Evolutionary conservation across 2,329 filamentous ascomycete genomes (phyloP).

Genomic region (Calonectria hawksworthii): DNA sequence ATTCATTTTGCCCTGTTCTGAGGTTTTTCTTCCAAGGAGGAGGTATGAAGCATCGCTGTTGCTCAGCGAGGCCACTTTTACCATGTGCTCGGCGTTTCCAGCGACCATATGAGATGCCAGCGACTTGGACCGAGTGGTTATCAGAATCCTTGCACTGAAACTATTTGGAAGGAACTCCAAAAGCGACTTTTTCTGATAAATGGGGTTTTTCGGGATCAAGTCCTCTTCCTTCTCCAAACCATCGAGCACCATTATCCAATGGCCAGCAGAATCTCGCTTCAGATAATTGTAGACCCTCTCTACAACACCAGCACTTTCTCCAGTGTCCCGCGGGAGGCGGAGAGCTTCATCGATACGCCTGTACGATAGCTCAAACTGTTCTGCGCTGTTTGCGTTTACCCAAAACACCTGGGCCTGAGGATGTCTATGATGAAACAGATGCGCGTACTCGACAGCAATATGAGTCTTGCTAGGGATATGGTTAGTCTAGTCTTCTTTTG

Average conservation of each 20-base stretch:
- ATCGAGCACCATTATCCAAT: constrained; percentile 27
- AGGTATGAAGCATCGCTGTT: constrained; percentile 16
- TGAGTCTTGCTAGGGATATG: constrained; percentile 11
- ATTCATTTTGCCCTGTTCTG: neutral
- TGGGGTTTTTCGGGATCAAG: neutral
- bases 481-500: neutral
- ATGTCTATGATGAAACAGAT: neutral
- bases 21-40: constrained; percentile 4
- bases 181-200: constrained; percentile 5
- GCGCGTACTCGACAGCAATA: constrained; percentile 25
- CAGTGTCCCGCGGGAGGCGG: neutral
- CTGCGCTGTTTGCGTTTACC: constrained; percentile 20
- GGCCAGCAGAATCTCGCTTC: neutral
- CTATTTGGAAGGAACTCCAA: constrained; percentile 18
- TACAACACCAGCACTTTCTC: neutral
- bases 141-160: constrained; percentile 5
- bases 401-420: constrained; percentile 18
- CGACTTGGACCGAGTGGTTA: constrained; percentile 9
- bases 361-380: constrained; percentile 23
- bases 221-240: constrained; percentile 10
- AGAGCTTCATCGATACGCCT: constrained; percentile 12
- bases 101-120: neutral
- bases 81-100: neutral
- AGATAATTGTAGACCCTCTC: constrained; percentile 14
- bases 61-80: neutral